phyloP scores from a whole-genome alignment of 805 yeast species.

The Tetrapisispora iriomotensis region DNA sequence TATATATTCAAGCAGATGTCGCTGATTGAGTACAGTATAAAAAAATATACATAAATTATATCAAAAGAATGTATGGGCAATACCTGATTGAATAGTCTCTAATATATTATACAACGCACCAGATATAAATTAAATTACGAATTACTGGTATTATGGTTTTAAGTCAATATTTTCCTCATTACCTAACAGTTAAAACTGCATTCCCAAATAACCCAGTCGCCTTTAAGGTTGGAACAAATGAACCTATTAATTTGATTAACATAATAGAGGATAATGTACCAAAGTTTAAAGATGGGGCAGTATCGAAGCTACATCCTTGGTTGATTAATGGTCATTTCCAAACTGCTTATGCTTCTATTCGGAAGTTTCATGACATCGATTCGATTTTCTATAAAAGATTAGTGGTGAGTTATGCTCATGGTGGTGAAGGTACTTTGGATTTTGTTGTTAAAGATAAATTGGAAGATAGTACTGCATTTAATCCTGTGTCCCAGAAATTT shows the following conservation, averaged over 20 bases:
- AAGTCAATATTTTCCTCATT: constrained; percentile 2
- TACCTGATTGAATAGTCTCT: background rate
- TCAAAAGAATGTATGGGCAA: no score
- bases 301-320: constrained; percentile 45
- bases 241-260: constrained; percentile 9
- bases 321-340: constrained; percentile 61
- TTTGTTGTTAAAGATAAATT: constrained; percentile 36
- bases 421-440: constrained; percentile 65
- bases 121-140: background rate
- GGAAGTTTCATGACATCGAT: constrained; percentile 38
- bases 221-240: background rate
- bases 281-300: constrained; percentile 35
- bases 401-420: constrained; percentile 43
- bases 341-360: constrained; percentile 51
- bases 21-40: no score
- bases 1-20: no score
- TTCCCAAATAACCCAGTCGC: constrained; percentile 3
- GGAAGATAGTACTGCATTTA: constrained; percentile 21
- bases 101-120: background rate
- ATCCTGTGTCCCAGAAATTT: constrained; percentile 32
- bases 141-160: background rate
- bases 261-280: constrained; percentile 33
- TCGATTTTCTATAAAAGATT: constrained; percentile 55
- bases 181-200: constrained; percentile 3
- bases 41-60: no score